phyloP scores from a whole-genome alignment of 139 green algal species.

The Tetraselmis striata region DNA sequence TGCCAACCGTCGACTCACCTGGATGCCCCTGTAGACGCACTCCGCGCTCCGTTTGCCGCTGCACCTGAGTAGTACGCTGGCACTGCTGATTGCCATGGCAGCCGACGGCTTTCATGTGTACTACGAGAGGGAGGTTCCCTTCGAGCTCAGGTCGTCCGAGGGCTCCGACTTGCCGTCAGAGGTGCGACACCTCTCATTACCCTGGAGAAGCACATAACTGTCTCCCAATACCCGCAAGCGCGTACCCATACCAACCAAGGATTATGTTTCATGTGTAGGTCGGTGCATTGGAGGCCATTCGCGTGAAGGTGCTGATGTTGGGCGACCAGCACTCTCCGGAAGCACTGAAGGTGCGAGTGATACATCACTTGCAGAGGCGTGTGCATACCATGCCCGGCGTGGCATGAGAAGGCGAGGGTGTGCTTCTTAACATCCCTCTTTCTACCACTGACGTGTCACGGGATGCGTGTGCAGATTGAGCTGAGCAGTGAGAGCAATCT shows the following conservation, averaged over 20 bases:
- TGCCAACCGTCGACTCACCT: no score
- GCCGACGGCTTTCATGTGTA: constrained; percentile 47
- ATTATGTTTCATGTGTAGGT: constrained; percentile 25
- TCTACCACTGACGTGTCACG: neutral
- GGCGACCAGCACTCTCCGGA: constrained; percentile 26
- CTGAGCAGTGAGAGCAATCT: constrained; percentile 59
- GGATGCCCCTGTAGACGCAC: no score
- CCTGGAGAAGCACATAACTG: no score
- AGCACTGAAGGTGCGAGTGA: constrained; percentile 17
- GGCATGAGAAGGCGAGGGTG: no score
- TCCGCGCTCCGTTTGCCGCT: no score
- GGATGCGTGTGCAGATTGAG: constrained; percentile 35
- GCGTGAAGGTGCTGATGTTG: constrained; percentile 48
- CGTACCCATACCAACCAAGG: no score
- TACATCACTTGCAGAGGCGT: no score
- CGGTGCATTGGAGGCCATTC: constrained; percentile 49
- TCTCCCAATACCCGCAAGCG: no score
- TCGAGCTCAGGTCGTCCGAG: constrained; percentile 47
- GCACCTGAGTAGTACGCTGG: no score
- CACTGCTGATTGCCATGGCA: neutral
- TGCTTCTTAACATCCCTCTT: no score
- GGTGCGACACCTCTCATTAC: no score
- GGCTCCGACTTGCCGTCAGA: constrained; percentile 39
- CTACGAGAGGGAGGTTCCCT: constrained; percentile 61
- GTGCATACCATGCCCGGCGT: no score